Evolutionary conservation across 352 stramenopile species (phyloP), one percentile per base, ranked within the genome.

Genomic region (Hyaloperonospora brassicae): DNA sequence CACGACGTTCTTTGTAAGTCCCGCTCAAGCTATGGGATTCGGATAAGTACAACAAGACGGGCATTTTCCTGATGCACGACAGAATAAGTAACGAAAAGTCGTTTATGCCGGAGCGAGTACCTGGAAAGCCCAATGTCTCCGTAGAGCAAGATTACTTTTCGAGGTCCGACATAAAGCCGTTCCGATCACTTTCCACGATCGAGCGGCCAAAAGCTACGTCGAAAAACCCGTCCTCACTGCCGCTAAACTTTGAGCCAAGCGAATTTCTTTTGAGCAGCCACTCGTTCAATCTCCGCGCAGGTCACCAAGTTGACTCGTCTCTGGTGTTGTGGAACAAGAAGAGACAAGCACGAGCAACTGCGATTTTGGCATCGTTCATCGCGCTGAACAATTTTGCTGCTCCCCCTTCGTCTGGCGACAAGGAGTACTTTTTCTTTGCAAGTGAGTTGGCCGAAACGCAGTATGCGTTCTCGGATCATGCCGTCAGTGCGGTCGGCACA

Each of bases 1-100:
- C 50, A 73, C 67, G 9, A 52, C 83, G 11, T 86, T 86, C 46
- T 69, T 89, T 25, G 62, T 81, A 21, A 82, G 68, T 56, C 79
- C 76, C 27, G 73, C 72, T 17, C 63, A 55, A 49, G 47, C 58
- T 87, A 0, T 86, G 75, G 70, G 68, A 85, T 0, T 60, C 66
- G 5, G 59, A 70, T 22, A 83, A 85, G 55, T 84, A 73, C 57
- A 39, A 51, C 14, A 34, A 8, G 4, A 86, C 73, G 0, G 79
- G 79, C 30, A 87, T 59, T 11, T 46, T 80, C 12, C 72, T 83
- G 48, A 76, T 83, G 57, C 62, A 77, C 42, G 72, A 82, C 47
- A 68, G 70, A 17, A 68, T 68, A 12, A 54, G 52, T 25, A 56
- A 72, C 50, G 60, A 70, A 17, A 62, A 52, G 47, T 60, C 61